These are phyloP conservation scores for Inonotus hispidus DNA, from an alignment of 1,284 basidiomycete genomes.

Conservation along the genomic window DNA sequence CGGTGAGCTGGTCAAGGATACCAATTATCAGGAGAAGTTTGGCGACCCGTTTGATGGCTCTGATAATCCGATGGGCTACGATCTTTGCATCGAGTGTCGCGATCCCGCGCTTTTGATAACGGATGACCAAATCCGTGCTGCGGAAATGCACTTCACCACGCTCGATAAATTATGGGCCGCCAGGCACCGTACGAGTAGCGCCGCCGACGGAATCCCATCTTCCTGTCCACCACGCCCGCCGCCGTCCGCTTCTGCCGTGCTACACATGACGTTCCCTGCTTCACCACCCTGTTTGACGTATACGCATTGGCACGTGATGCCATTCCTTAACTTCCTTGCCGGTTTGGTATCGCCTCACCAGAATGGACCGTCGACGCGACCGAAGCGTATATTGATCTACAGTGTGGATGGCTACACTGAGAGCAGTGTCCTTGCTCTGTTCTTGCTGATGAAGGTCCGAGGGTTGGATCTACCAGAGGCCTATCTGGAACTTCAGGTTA, in stretches of 20 bases:
- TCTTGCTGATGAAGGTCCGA: slow-evolving; percentile 82
- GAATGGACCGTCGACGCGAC: slow-evolving; percentile 37
- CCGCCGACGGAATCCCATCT: neutral
- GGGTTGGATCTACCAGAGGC: slow-evolving; percentile 76
- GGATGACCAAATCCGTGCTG: slow-evolving; percentile 53
- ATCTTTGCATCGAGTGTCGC: slow-evolving; percentile 84
- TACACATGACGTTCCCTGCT: slow-evolving; percentile 39
- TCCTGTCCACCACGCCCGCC: slow-evolving; percentile 48
- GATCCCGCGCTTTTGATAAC: slow-evolving; percentile 70
- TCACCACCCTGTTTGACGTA: slow-evolving; percentile 21
- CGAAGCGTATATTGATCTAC: slow-evolving; percentile 67
- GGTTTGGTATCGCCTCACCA: slow-evolving; percentile 20
- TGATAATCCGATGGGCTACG: slow-evolving; percentile 59
- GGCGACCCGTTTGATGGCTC: slow-evolving; percentile 48
- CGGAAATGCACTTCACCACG: slow-evolving; percentile 63
- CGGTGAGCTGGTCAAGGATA: neutral
- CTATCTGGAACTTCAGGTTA: slow-evolving; percentile 74
- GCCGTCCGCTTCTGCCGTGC: slow-evolving; percentile 61
- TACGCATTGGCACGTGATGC: slow-evolving; percentile 16
- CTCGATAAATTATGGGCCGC: slow-evolving; percentile 60
- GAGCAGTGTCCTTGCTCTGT: slow-evolving; percentile 82
- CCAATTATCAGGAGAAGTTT: neutral
- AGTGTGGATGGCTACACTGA: slow-evolving; percentile 88
- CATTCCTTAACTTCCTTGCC: slow-evolving; percentile 23
- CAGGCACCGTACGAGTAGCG: neutral